Evolutionary conservation across 495 filamentous ascomycete species (phyloP).

Genomic region (Lepraria neglecta): DNA sequence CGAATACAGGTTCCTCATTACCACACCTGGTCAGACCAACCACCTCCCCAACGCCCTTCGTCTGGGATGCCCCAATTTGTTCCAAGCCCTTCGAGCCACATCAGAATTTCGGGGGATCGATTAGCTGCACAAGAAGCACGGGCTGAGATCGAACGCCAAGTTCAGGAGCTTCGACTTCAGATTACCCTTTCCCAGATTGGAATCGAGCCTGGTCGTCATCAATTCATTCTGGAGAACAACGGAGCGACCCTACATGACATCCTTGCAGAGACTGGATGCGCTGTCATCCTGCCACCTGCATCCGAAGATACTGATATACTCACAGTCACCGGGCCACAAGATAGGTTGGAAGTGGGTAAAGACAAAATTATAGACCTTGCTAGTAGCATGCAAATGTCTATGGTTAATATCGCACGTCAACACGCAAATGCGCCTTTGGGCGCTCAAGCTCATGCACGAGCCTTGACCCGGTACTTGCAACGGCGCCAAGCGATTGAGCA

Average conservation of each 20-base stretch:
- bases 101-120: slow-evolving; percentile 82
- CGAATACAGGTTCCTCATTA: slow-evolving; percentile 75
- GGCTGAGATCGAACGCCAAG: slow-evolving; percentile 69
- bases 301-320: slow-evolving; percentile 71
- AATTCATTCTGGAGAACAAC: slow-evolving; percentile 81
- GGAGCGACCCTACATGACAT: slow-evolving; percentile 76
- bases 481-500: slow-evolving; percentile 69
- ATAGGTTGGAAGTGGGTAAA: slow-evolving; percentile 62
- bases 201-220: slow-evolving; percentile 73
- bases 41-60: slow-evolving; percentile 59
- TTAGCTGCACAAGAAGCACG: slow-evolving; percentile 70
- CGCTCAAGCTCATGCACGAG: slow-evolving; percentile 68
- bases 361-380: slow-evolving; percentile 78
- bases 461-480: slow-evolving; percentile 75
- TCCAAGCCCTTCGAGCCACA: slow-evolving; percentile 60
- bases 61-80: slow-evolving; percentile 62
- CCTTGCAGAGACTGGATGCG: slow-evolving; percentile 82
- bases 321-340: slow-evolving; percentile 72
- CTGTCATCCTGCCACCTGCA: slow-evolving; percentile 66
- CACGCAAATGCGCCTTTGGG: slow-evolving; percentile 67
- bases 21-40: slow-evolving; percentile 62
- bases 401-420: slow-evolving; percentile 64
- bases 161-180: slow-evolving; percentile 60
- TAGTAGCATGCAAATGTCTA: slow-evolving; percentile 69
- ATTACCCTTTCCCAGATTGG: slow-evolving; percentile 66